Conservation (phyloP, 1,139 yeast species). For the Yamadazyma dendronema region DNA sequence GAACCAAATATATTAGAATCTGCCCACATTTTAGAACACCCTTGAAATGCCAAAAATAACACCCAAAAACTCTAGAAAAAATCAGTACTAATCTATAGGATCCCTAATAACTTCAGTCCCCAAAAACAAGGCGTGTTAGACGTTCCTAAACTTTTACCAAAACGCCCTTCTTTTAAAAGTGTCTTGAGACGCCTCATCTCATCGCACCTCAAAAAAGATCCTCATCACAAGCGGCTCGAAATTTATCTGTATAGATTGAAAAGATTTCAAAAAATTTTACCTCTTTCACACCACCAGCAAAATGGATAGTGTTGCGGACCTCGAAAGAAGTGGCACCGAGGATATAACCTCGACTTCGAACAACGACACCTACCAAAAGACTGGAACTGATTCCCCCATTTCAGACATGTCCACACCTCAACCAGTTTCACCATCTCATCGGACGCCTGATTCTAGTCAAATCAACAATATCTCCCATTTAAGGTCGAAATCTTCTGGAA, state of each 20-base stretch:
- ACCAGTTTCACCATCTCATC: not conserved
- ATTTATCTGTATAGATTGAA: conserved; percentile 4
- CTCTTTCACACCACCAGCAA: not conserved
- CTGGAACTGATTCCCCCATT: not conserved
- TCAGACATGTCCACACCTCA: not conserved
- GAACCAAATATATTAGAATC: no score
- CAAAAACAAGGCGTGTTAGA: no score
- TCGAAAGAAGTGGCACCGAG: not conserved
- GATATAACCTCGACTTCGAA: not conserved
- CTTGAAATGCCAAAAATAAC: no score
- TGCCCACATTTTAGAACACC: no score
- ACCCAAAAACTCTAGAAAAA: no score
- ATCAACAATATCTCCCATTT: not conserved
- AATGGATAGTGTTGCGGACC: not conserved
- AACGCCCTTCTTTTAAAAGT: no score
- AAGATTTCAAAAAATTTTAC: conserved; percentile 4
- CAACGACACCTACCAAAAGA: not conserved
- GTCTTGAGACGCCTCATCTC: conserved; percentile 8
- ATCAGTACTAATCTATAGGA: no score
- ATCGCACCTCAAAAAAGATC: conserved; percentile 7
- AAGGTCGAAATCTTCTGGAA: not conserved
- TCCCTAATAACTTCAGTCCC: no score
- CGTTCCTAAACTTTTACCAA: no score
- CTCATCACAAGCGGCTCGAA: conserved; percentile 13
- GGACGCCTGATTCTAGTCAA: not conserved